These are phyloP conservation scores for Phytophthora pisi DNA, from an alignment of 352 stramenopile genomes.

Conservation along the genomic window DNA sequence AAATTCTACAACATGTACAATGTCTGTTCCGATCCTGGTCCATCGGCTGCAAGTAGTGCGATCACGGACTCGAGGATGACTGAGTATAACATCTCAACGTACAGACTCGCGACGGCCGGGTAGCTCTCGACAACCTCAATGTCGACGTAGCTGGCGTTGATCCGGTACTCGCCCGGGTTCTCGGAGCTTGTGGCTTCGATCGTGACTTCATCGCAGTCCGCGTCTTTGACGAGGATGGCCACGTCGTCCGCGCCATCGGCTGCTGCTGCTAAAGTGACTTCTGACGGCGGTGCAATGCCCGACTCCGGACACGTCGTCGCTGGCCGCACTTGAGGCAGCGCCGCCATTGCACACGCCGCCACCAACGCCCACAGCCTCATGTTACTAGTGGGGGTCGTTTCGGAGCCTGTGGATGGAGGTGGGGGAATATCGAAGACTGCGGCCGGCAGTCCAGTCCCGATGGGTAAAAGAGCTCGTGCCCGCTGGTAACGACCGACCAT, in stretches of 20 bases:
- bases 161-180: constrained; percentile 32
- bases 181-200: constrained; percentile 26
- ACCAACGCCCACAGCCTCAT: constrained; percentile 15
- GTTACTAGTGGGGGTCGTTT: not conserved
- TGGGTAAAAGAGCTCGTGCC: constrained; percentile 14
- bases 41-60: no score
- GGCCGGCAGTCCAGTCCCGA: not conserved
- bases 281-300: constrained; percentile 23
- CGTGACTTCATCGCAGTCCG: constrained; percentile 32
- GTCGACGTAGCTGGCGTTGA: constrained; percentile 38
- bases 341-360: constrained; percentile 7
- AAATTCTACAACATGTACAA: no score
- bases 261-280: constrained; percentile 31
- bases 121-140: constrained; percentile 38
- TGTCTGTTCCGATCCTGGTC: no score
- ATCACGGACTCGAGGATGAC: no score
- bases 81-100: constrained; percentile 5
- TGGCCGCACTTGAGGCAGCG: constrained; percentile 6
- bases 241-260: constrained; percentile 27
- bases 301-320: constrained; percentile 31
- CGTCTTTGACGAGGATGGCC: constrained; percentile 32
- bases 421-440: constrained; percentile 24
- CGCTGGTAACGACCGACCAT: constrained; percentile 4
- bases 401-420: not conserved
- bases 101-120: constrained; percentile 34